These are phyloP conservation scores for Boletellus emodensis DNA, from an alignment of 768 basidiomycete genomes.

Conservation along the genomic window DNA sequence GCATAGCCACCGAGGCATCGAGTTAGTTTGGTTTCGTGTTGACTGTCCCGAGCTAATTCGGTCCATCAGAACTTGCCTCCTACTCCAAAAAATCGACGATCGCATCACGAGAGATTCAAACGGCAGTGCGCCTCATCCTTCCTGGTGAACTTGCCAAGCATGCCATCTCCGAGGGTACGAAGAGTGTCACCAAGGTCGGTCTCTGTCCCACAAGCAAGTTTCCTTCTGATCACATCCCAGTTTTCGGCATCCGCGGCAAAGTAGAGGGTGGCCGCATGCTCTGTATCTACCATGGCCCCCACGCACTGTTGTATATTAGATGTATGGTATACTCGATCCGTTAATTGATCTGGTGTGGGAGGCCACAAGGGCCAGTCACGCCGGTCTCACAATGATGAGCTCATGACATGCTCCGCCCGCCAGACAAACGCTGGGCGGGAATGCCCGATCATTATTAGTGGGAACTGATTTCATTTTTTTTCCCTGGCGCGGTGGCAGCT, in stretches of 20 bases:
- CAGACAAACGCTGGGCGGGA: too few species aligned
- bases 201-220: background rate
- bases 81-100: slow-evolving; percentile 99
- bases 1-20: slow-evolving; percentile 85
- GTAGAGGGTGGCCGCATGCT: slow-evolving; percentile 23
- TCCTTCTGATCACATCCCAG: slow-evolving; percentile 17
- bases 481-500: too few species aligned
- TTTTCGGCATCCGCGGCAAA: slow-evolving; percentile 46
- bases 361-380: too few species aligned
- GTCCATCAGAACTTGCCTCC: slow-evolving; percentile 74
- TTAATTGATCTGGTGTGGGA: slow-evolving; percentile 20
- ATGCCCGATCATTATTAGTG: background rate
- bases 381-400: too few species aligned
- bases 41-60: background rate
- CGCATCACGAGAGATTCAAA: slow-evolving; percentile 97
- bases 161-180: slow-evolving; percentile 93
- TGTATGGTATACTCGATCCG: slow-evolving; percentile 28
- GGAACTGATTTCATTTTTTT: background rate
- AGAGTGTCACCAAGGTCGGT: slow-evolving; percentile 60
- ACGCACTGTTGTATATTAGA: slow-evolving; percentile 30
- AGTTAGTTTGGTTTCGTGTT: slow-evolving; percentile 44
- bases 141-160: slow-evolving; percentile 98
- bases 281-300: slow-evolving; percentile 13
- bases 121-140: slow-evolving; percentile 89
- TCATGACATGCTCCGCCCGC: too few species aligned